phyloP scores from a whole-genome alignment of 2,329 filamentous ascomycete genomes.

The Cucurbitaria berberidis region DNA sequence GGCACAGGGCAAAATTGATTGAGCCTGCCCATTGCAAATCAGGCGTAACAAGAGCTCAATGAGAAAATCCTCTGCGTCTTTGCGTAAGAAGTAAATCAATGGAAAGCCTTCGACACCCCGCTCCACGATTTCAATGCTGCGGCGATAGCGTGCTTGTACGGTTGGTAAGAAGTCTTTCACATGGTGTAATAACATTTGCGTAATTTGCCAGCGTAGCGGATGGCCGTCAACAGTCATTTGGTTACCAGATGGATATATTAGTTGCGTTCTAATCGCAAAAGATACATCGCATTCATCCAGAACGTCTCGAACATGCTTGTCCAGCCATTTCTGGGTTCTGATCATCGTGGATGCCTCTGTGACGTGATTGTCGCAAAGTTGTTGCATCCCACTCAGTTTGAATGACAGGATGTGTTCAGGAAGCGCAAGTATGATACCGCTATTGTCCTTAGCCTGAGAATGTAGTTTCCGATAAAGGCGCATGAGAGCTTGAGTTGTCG shows the following conservation, averaged over 20 bases:
- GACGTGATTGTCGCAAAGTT: constrained; percentile 56
- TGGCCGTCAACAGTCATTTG: constrained; percentile 51
- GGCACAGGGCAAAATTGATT: constrained; percentile 32
- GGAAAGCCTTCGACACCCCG: constrained; percentile 55
- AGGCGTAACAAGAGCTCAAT: constrained; percentile 35
- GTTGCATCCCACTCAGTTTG: constrained; percentile 66
- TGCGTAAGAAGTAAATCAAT: constrained; percentile 61
- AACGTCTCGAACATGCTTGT: constrained; percentile 61
- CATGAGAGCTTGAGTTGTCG: constrained; percentile 41
- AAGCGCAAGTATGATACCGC: constrained; percentile 64
- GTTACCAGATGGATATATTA: constrained; percentile 53
- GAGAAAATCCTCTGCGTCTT: constrained; percentile 43
- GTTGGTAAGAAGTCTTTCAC: constrained; percentile 31
- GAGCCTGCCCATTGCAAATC: constrained; percentile 38
- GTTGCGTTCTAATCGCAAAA: constrained; percentile 50
- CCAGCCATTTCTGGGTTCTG: constrained; percentile 58
- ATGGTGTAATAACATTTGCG: constrained; percentile 46
- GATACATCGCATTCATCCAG: constrained; percentile 65
- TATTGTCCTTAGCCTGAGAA: constrained; percentile 47
- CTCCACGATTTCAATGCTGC: constrained; percentile 58
- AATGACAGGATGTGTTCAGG: constrained; percentile 72
- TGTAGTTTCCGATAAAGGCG: constrained; percentile 49
- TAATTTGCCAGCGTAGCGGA: constrained; percentile 49
- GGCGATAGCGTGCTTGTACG: constrained; percentile 51
- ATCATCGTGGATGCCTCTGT: constrained; percentile 58